Evolutionary conservation across 257 asterid species (phyloP).

Genomic region (Rehmannia glutinosa): DNA sequence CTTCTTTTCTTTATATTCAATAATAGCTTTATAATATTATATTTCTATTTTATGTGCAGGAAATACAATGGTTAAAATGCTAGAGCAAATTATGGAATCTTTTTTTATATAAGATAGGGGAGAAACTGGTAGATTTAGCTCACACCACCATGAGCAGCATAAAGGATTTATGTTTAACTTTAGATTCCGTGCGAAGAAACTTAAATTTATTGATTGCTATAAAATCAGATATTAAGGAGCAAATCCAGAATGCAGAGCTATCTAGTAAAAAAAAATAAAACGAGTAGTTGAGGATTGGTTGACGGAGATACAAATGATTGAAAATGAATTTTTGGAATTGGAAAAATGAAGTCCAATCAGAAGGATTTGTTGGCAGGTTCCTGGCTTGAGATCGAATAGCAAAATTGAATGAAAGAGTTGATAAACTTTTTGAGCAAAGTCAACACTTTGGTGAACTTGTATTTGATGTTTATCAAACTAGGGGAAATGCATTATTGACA

Average conservation of each 20-base stretch:
- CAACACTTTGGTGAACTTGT: neutral
- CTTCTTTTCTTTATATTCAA: too few relatives aligned
- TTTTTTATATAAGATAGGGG: neutral
- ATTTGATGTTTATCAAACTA: neutral
- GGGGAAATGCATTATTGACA: conserved; percentile 6
- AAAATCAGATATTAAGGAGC: neutral
- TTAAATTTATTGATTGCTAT: neutral
- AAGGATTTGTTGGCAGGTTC: neutral
- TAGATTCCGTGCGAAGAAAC: neutral
- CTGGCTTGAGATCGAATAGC: neutral
- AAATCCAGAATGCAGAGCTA: neutral
- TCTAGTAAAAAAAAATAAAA: conserved; percentile 5
- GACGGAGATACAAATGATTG: neutral
- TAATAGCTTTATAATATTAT: too few relatives aligned
- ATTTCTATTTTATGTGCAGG: neutral
- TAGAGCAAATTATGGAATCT: neutral
- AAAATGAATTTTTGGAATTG: neutral
- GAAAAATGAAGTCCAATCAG: neutral
- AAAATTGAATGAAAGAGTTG: neutral
- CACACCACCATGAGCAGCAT: neutral
- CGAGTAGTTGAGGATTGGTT: conserved; percentile 9
- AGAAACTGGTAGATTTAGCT: neutral
- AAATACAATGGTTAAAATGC: neutral
- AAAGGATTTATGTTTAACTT: neutral
- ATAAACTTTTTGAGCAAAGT: neutral